phyloP scores from a whole-genome alignment of 2,329 filamentous ascomycete species.

The Pseudofabraea citricarpa region DNA sequence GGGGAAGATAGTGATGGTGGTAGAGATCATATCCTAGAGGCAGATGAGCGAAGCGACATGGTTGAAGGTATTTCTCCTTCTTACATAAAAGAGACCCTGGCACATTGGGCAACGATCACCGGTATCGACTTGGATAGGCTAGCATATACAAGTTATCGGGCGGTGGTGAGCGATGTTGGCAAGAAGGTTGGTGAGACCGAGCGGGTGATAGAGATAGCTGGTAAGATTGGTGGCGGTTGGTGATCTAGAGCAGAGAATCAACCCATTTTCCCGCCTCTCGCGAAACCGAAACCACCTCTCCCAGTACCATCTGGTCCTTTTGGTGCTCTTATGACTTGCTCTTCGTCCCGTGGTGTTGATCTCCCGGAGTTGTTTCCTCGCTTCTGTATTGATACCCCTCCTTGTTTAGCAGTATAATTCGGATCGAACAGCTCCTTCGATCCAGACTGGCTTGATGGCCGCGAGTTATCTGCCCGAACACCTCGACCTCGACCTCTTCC shows the following conservation, averaged over 20 bases:
- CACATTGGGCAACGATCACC: conserved; percentile 71
- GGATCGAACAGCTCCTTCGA: conserved; percentile 72
- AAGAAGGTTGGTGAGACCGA: conserved; percentile 71
- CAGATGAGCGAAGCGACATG: conserved; percentile 32
- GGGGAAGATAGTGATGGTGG: conserved; percentile 46
- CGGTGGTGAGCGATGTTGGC: conserved; percentile 92
- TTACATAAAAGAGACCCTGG: conserved; percentile 63
- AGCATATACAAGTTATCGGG: conserved; percentile 80
- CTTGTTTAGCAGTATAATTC: conserved; percentile 61
- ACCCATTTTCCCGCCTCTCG: conserved; percentile 51
- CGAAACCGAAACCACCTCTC: conserved; percentile 71
- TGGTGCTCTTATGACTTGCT: conserved; percentile 68
- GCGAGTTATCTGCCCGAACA: conserved; percentile 30
- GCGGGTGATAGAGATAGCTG: conserved; percentile 80
- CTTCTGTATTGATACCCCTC: conserved; percentile 38
- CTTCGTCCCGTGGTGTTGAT: conserved; percentile 50
- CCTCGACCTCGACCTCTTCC: conserved; percentile 43
- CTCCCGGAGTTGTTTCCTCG: conserved; percentile 35
- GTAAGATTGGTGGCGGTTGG: conserved; percentile 92
- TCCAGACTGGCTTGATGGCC: conserved; percentile 29
- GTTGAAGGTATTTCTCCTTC: conserved; percentile 63
- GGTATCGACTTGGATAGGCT: conserved; percentile 67
- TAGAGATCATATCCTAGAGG: conserved; percentile 20
- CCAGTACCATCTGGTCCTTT: conserved; percentile 74
- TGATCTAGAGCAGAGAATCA: conserved; percentile 45